Percentiles rank a stretch among this genome's conserved stretches.
phyloP scores from a whole-genome alignment of 371 early-diverging fungal genomes.

The Apophysomyces trapeziformis region DNA sequence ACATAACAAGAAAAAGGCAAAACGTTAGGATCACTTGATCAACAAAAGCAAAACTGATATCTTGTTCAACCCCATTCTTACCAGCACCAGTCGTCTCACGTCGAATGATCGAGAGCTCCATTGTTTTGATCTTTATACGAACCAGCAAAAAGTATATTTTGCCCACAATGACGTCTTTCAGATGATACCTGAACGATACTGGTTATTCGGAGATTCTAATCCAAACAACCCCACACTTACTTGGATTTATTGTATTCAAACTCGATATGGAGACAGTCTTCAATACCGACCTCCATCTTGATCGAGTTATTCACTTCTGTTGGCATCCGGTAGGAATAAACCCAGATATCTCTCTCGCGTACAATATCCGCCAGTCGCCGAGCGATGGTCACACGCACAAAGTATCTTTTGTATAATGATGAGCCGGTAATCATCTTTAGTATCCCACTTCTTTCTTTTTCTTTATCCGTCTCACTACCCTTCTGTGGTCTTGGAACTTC shows the following conservation, averaged over 20 bases:
- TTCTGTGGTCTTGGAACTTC: background rate
- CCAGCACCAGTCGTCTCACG: slow-evolving; percentile 95
- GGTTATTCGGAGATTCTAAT: background rate
- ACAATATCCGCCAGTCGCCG: slow-evolving; percentile 80
- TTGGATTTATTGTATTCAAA: slow-evolving; percentile 95
- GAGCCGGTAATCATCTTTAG: background rate
- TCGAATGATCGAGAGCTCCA: slow-evolving; percentile 97
- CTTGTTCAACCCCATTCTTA: slow-evolving; percentile 18
- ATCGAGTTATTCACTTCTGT: slow-evolving; percentile 87
- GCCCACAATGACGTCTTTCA: slow-evolving; percentile 98
- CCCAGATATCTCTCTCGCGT: slow-evolving; percentile 85
- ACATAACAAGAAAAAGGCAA: background rate
- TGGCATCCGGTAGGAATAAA: slow-evolving; percentile 86
- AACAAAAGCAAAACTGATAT: background rate
- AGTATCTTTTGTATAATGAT: slow-evolving; percentile 57
- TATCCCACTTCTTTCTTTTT: background rate
- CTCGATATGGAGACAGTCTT: slow-evolving; percentile 94
- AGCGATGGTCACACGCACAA: slow-evolving; percentile 84
- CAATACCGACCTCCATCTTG: slow-evolving; percentile 97
- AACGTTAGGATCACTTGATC: background rate
- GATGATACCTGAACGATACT: slow-evolving; percentile 69
- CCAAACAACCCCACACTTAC: slow-evolving; percentile 40
- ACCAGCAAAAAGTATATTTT: slow-evolving; percentile 98
- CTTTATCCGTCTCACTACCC: no score
- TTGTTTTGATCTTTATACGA: slow-evolving; percentile 98